Evolutionary conservation across 2,329 filamentous ascomycete genomes (phyloP).

Genomic region (Pestalotiopsis fici): DNA sequence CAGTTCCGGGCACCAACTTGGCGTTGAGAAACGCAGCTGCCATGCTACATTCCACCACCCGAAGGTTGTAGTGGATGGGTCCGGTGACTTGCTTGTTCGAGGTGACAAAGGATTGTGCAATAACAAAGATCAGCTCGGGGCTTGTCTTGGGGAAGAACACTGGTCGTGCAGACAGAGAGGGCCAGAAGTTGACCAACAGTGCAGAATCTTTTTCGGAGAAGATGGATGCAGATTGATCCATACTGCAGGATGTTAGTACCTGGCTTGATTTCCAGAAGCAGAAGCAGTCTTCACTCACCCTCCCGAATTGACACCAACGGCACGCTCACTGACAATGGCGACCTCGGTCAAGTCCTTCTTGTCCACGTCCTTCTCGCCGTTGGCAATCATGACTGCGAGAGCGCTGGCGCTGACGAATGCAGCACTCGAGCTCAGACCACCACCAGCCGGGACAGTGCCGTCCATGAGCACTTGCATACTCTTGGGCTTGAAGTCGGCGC

Average conservation of each 20-base stretch:
- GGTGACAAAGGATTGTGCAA: slow-evolving; percentile 91
- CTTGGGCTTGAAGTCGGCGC: slow-evolving; percentile 61
- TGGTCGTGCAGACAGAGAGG: slow-evolving; percentile 72
- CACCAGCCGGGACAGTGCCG: slow-evolving; percentile 88
- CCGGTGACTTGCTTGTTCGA: slow-evolving; percentile 95
- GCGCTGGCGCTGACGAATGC: slow-evolving; percentile 91
- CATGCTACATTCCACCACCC: slow-evolving; percentile 92
- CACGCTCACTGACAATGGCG: slow-evolving; percentile 90
- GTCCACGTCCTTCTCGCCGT: slow-evolving; percentile 75
- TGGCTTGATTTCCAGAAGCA: background rate
- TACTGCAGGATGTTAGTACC: slow-evolving; percentile 51
- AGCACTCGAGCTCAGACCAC: slow-evolving; percentile 89
- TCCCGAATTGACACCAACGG: slow-evolving; percentile 94
- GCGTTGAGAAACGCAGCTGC: slow-evolving; percentile 72
- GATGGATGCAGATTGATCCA: slow-evolving; percentile 97
- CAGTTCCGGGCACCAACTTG: slow-evolving; percentile 55
- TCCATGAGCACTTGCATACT: slow-evolving; percentile 90
- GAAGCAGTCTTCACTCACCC: slow-evolving; percentile 57
- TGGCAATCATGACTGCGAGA: slow-evolving; percentile 83
- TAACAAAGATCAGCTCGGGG: slow-evolving; percentile 86
- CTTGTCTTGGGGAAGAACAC: slow-evolving; percentile 80
- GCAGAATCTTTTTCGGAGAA: slow-evolving; percentile 86
- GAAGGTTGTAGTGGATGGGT: slow-evolving; percentile 92
- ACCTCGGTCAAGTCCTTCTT: slow-evolving; percentile 92
- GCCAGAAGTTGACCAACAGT: slow-evolving; percentile 87